Evolutionary conservation across 2,329 filamentous ascomycete species (phyloP), one percentile per base, ranked within the genome.

Genomic region (Fulvia fulva): DNA sequence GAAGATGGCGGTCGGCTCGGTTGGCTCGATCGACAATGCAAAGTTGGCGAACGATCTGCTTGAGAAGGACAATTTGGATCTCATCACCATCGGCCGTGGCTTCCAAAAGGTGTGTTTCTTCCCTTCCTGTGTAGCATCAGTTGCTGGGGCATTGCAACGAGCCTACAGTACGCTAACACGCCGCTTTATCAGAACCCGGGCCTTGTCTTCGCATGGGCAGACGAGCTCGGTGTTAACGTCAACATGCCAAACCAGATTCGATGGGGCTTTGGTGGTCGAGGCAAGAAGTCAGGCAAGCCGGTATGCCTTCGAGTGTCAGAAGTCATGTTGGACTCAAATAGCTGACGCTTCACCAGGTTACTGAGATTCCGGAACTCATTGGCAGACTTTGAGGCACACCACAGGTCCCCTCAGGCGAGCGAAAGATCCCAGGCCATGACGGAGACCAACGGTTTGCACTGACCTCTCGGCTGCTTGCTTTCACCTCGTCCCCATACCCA

Each of bases 11-110:
- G 86, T 96, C 32, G 86, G 86, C 21, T 82, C 87, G 2, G 91
- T 96, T 1, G 91, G 92, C 4, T 77, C 83, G 58, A 89, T 96
- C 67, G 86, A 81, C 37, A 82, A 82, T 28, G 88, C 86, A 1
- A 82, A 86, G 66, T 81, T 87, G 71, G 91, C 90, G 5, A 81
- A 85, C 80, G 63, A 83, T 76, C 58, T 87, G 68, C 70, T 84
- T 1, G 77, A 83, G 61, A 67, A 71, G 59, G 68, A 74, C 23
- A 68, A 67, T 1, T 67, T 86, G 58, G 91, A 97, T 70, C 73
- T 92, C n/a, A 85, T 87, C 0, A 80, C 93, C 19, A 80, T 88
- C 1, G 92, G 84, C 0, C 80, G 90, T 56, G 87, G 88, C 68
- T 94, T 94, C 74, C 80, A 95, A 75, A 85, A 90, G 30, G 30